Conservation (phyloP, 129 eudicot species). For the Solidago caesia region DNA sequence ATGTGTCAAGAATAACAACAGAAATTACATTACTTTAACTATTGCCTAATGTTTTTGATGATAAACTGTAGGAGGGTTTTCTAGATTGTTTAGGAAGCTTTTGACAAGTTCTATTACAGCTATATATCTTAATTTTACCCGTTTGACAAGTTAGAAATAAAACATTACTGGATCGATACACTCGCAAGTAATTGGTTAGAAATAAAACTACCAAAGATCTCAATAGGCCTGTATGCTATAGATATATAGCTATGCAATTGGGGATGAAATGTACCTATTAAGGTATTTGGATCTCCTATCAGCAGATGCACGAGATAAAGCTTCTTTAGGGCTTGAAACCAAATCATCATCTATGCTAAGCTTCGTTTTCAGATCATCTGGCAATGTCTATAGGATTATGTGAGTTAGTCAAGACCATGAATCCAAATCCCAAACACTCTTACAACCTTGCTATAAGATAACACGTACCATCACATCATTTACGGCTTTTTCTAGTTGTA, state of each 20-base stretch:
- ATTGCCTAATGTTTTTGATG: no score
- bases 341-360: constrained; percentile 91
- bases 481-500: constrained; percentile 87
- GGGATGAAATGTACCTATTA: constrained; percentile 47
- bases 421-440: constrained; percentile 20
- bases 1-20: no score
- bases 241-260: neutral
- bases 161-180: no score
- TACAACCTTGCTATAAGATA: constrained; percentile 1
- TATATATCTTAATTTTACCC: no score
- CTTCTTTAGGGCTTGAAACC: constrained; percentile 93
- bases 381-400: constrained; percentile 56
- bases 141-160: no score
- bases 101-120: no score
- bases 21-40: no score
- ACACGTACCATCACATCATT: constrained; percentile 83
- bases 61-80: no score
- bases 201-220: no score
- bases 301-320: constrained; percentile 95
- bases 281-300: constrained; percentile 79
- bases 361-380: constrained; percentile 93
- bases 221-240: no score
- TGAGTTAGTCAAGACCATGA: constrained; percentile 27
- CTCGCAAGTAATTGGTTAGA: no score
- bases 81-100: no score